A percentile compares a stretch with the other conserved stretches of the same genome.
phyloP scores from a whole-genome alignment of 352 stramenopile species.

The Globisporangium canariense region DNA sequence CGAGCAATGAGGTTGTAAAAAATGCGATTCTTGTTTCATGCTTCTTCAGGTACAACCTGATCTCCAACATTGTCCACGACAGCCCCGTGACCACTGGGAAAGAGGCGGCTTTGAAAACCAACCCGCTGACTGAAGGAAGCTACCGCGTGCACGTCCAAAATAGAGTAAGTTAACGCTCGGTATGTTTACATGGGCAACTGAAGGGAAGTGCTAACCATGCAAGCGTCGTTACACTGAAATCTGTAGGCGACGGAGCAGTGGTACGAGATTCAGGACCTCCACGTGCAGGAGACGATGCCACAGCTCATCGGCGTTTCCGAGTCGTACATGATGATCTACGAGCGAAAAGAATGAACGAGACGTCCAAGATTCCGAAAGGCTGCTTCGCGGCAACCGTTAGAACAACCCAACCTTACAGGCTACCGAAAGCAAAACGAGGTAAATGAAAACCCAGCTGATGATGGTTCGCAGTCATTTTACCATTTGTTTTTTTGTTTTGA shows the following conservation, averaged over 20 bases:
- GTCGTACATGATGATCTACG: constrained; percentile 91
- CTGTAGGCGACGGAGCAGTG: constrained; percentile 91
- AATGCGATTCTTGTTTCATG: neutral
- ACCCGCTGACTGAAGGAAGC: constrained; percentile 94
- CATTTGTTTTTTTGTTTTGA: neutral
- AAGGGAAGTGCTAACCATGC: neutral
- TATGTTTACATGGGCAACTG: neutral
- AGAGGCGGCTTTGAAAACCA: constrained; percentile 83
- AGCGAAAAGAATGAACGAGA: constrained; percentile 58
- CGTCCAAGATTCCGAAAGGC: neutral
- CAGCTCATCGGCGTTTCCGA: constrained; percentile 98
- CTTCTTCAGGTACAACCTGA: constrained; percentile 94
- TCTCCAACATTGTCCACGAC: constrained; percentile 98
- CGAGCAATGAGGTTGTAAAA: neutral
- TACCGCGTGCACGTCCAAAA: constrained; percentile 97
- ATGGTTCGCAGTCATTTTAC: neutral
- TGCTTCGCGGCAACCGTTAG: neutral
- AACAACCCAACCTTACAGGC: neutral
- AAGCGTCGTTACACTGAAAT: no score
- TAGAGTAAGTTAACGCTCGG: constrained; percentile 34
- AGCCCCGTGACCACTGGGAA: constrained; percentile 91
- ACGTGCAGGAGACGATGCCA: constrained; percentile 97
- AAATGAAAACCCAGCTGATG: neutral
- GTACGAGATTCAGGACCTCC: constrained; percentile 99
- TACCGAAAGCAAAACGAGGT: constrained; percentile 2